Percentiles rank a stretch among this genome's conserved stretches.
phyloP scores from a whole-genome alignment of 495 filamentous ascomycete genomes.

The Oleoguttula mirabilis region DNA sequence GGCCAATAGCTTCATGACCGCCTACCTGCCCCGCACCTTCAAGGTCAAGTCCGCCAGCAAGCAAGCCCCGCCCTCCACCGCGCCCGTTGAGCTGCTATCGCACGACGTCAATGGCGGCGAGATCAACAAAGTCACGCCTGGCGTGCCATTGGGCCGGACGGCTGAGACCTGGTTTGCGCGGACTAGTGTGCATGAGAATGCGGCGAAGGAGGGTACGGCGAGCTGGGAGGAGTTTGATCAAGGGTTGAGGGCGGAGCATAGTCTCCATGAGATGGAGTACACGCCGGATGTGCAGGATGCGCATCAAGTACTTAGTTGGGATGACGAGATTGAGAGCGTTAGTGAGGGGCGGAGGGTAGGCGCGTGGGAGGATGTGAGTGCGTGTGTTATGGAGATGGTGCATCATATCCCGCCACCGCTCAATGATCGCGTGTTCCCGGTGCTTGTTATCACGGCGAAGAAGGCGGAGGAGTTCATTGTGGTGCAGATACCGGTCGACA shows the following conservation, averaged over 20 bases:
- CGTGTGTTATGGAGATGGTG: constrained; percentile 41
- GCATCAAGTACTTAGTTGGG: constrained; percentile 43
- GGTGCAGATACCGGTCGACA: constrained; percentile 32
- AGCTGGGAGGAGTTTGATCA: constrained; percentile 52
- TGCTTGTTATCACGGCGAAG: constrained; percentile 36
- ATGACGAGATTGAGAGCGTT: constrained; percentile 25
- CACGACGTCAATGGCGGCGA: constrained; percentile 33
- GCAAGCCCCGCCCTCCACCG: constrained; percentile 35
- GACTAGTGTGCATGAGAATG: constrained; percentile 48
- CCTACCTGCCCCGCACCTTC: constrained; percentile 29
- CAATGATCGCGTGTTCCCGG: constrained; percentile 44
- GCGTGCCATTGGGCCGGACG: constrained; percentile 17
- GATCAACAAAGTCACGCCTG: constrained; percentile 18
- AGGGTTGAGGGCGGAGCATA: constrained; percentile 50
- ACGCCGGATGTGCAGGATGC: constrained; percentile 55
- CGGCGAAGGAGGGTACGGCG: constrained; percentile 43
- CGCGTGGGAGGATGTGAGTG: constrained; percentile 38
- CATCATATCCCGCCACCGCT: constrained; percentile 38
- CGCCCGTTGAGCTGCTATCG: constrained; percentile 36
- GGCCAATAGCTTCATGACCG: constrained; percentile 44
- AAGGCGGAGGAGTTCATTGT: constrained; percentile 18
- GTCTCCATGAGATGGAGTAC: constrained; percentile 55
- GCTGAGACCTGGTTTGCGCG: constrained; percentile 65
- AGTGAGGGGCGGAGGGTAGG: constrained; percentile 29
- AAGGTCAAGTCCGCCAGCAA: constrained; percentile 34